phyloP scores from a whole-genome alignment of 257 asterid genomes.

The Dorcoceras hygrometricum region DNA sequence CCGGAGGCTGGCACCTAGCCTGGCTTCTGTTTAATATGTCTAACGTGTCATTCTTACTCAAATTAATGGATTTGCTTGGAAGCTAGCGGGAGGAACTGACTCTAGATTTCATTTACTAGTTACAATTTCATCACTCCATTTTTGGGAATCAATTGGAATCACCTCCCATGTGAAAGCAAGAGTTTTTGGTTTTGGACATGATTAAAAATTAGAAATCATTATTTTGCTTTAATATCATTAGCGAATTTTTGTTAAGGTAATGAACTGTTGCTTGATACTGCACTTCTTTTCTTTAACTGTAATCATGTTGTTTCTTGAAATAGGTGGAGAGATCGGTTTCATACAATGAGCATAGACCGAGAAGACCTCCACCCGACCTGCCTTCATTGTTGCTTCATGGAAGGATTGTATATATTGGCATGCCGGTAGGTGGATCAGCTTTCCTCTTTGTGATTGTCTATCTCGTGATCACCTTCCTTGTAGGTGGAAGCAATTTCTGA shows the following conservation, averaged over 20 bases:
- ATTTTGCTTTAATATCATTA: not conserved
- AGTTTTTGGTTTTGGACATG: slow-evolving; percentile 2
- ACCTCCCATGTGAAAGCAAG: slow-evolving; percentile 6
- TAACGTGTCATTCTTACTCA: not conserved
- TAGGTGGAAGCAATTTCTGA: not conserved
- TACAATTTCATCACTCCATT: not conserved
- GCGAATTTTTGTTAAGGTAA: not conserved
- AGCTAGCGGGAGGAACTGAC: not conserved
- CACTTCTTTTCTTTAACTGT: not conserved
- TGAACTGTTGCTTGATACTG: not conserved
- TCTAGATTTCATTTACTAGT: not conserved
- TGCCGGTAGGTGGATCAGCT: slow-evolving; percentile 61
- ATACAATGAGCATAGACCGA: slow-evolving; percentile 63
- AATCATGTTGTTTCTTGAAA: slow-evolving; percentile 29
- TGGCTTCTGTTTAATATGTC: not conserved
- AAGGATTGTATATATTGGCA: slow-evolving; percentile 85
- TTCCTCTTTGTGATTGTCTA: not conserved
- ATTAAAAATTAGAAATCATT: not conserved
- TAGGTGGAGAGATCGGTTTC: slow-evolving; percentile 86
- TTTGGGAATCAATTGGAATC: slow-evolving; percentile 18
- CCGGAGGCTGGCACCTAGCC: not conserved
- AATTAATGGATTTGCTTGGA: not conserved
- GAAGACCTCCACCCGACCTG: slow-evolving; percentile 88
- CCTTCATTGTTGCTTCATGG: slow-evolving; percentile 76
- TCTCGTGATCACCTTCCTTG: not conserved